Evolutionary conservation across 805 yeast genomes (phyloP), one percentile per base, ranked within the genome.

Genomic region (Nakazawaea peltata): DNA sequence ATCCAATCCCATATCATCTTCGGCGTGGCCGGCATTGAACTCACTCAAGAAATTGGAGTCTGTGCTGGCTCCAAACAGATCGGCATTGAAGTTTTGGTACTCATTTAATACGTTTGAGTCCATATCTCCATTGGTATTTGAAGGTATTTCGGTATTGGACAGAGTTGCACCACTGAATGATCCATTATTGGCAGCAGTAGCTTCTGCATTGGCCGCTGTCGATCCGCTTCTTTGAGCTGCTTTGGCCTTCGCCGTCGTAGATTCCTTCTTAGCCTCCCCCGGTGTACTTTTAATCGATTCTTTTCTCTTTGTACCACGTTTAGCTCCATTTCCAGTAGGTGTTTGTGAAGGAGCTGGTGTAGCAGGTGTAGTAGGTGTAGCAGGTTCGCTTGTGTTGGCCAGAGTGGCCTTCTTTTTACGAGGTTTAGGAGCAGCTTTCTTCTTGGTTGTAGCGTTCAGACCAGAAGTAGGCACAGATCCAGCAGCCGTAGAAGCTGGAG

Each of bases 311-410:
- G 30, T 36, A 15, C 43, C 40, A 29, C 41, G 37, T 33, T 41
- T 33, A 26, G 28, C 21, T 32, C 39, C 37, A 21, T 26, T 39
- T 15, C 23, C 26, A 33, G 15, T 16, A n/a, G 44, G 28, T n/a
- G 28, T 16, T 10, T 26, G 35, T 19, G 30, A 21, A 13, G 22
- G 34, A 17, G 36, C 27, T 19, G 40, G 65, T 0, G 65, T 60
- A 16, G 55, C 39, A 19, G 67, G 67, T 2, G 66, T 61, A 1
- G 65, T 60, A 36, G 67, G 67, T 5, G 66, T 61, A 21, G 62
- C 65, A 7, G 66, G 65, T 29, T 61, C 67, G 10, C 62, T 55
- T 19, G 53, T 47, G 24, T 50, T 17, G 50, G 44, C 25, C 24
- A 28, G 29, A n/a, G 31, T 32, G n/a, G 15, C 24, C 33, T 38